phyloP scores from a whole-genome alignment of 2,329 filamentous ascomycete genomes.

The Phaeosphaeriaceae sp. region DNA sequence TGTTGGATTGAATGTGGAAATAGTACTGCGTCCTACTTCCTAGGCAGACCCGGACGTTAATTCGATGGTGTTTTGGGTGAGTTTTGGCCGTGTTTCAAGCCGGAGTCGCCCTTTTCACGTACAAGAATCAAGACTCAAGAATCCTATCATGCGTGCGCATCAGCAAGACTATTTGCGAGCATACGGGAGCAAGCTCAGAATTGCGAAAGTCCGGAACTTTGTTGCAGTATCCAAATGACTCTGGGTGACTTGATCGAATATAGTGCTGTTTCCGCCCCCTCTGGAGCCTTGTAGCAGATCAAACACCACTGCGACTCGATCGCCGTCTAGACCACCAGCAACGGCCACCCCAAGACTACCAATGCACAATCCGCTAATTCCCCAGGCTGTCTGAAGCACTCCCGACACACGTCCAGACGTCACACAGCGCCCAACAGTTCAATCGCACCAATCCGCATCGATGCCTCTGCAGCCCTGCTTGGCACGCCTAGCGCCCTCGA shows the following conservation, averaged over 20 bases:
- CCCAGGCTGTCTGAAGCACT: constrained; percentile 28
- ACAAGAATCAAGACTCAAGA: not conserved
- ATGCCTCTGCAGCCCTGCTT: constrained; percentile 15
- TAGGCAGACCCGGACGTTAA: not conserved
- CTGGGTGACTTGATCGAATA: not conserved
- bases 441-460: constrained; percentile 17
- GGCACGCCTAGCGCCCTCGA: constrained; percentile 11
- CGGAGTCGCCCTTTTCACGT: not conserved
- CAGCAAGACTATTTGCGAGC: not conserved
- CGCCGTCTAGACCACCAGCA: constrained; percentile 1
- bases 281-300: not conserved
- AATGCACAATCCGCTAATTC: constrained; percentile 20
- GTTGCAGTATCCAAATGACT: not conserved
- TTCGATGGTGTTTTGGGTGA: not conserved
- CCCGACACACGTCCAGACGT: constrained; percentile 23
- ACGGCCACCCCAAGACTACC: not conserved
- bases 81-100: constrained; percentile 4
- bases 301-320: not conserved
- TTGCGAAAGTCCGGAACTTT: not conserved
- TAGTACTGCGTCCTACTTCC: not conserved
- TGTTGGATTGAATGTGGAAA: not conserved
- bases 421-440: constrained; percentile 17
- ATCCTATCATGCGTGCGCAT: not conserved
- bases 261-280: not conserved
- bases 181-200: not conserved